A percentile compares a stretch with the other conserved stretches of the same genome.
These are phyloP conservation scores for Gorgonomyces haynaldii DNA, from an alignment of 192 early-diverging fungal genomes.

Conservation along the genomic window DNA sequence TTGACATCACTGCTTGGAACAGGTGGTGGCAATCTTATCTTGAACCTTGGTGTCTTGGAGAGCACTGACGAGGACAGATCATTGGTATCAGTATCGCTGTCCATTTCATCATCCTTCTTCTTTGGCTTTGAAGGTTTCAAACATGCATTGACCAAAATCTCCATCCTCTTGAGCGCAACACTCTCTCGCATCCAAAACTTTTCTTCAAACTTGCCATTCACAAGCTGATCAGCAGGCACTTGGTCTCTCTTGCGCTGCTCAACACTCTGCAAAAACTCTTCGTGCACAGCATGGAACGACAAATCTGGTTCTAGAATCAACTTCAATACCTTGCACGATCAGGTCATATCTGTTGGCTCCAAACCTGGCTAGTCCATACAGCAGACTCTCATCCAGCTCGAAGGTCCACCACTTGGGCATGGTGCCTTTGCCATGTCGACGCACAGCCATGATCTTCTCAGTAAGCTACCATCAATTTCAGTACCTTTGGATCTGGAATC, in stretches of 20 bases:
- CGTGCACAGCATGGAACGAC: conserved; percentile 28
- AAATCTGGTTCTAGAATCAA: conserved; percentile 4
- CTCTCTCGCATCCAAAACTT: conserved; percentile 43
- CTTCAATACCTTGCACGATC: conserved; percentile 41
- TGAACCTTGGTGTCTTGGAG: conserved; percentile 3
- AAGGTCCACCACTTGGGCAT: conserved; percentile 66
- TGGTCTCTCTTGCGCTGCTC: conserved; percentile 10
- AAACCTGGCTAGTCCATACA: conserved; percentile 59
- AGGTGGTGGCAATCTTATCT: not conserved
- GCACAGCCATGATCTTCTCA: conserved; percentile 12
- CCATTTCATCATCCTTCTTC: not conserved
- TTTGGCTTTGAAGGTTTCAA: conserved; percentile 14
- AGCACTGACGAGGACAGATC: conserved; percentile 9
- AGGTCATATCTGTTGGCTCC: conserved; percentile 57
- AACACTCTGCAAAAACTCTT: conserved; percentile 27
- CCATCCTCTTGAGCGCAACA: conserved; percentile 31
- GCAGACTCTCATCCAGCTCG: conserved; percentile 52
- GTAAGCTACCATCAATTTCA: conserved; percentile 19
- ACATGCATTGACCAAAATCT: conserved; percentile 26
- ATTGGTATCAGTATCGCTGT: conserved; percentile 7
- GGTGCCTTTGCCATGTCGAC: conserved; percentile 24
- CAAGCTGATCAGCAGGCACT: conserved; percentile 13
- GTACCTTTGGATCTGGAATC: conserved; percentile 35
- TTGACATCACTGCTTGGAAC: conserved; percentile 6
- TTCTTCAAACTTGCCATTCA: conserved; percentile 27